Percentiles rank a stretch among this genome's conserved stretches.
phyloP scores from a whole-genome alignment of 2,329 filamentous ascomycete genomes.

The Exophiala sideris region DNA sequence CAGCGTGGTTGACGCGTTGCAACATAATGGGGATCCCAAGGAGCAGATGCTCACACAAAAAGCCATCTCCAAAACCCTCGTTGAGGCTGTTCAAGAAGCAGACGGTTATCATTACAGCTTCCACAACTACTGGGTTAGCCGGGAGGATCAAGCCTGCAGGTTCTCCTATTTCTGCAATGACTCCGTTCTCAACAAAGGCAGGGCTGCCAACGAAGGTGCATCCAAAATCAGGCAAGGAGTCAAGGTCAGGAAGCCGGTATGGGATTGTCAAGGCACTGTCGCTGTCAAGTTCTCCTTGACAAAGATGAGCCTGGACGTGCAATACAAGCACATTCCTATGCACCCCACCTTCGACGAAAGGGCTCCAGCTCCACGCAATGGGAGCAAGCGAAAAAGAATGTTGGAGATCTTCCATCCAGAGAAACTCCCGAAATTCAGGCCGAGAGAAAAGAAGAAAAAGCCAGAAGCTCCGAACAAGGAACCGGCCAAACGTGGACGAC shows the following conservation, averaged over 20 bases:
- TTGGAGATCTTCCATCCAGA: slow-evolving; percentile 26
- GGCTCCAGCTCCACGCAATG: slow-evolving; percentile 22
- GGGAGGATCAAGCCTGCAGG: slow-evolving; percentile 25
- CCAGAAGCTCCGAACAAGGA: not conserved
- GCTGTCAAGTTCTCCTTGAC: slow-evolving; percentile 28
- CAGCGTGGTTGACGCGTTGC: slow-evolving; percentile 24
- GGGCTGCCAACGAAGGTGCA: slow-evolving; percentile 24
- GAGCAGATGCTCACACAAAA: slow-evolving; percentile 24
- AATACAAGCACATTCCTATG: slow-evolving; percentile 27
- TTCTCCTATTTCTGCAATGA: slow-evolving; percentile 29
- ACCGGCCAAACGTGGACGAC: not conserved
- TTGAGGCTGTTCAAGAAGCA: slow-evolving; percentile 19
- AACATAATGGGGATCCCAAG: slow-evolving; percentile 16
- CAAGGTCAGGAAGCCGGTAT: slow-evolving; percentile 24
- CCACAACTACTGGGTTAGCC: slow-evolving; percentile 28
- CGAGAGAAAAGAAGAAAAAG: slow-evolving; percentile 9
- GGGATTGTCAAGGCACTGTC: slow-evolving; percentile 23
- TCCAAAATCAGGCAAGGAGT: slow-evolving; percentile 16
- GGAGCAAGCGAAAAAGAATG: slow-evolving; percentile 19
- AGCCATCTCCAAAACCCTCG: slow-evolving; percentile 22
- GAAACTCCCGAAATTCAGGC: slow-evolving; percentile 11
- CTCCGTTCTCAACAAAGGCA: slow-evolving; percentile 25
- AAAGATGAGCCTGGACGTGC: slow-evolving; percentile 25
- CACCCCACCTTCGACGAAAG: slow-evolving; percentile 27
- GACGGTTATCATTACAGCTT: slow-evolving; percentile 28